Base-by-base conservation (phyloP, 2,329 filamentous ascomycete species). In the Eurotiales sp. region DNA sequence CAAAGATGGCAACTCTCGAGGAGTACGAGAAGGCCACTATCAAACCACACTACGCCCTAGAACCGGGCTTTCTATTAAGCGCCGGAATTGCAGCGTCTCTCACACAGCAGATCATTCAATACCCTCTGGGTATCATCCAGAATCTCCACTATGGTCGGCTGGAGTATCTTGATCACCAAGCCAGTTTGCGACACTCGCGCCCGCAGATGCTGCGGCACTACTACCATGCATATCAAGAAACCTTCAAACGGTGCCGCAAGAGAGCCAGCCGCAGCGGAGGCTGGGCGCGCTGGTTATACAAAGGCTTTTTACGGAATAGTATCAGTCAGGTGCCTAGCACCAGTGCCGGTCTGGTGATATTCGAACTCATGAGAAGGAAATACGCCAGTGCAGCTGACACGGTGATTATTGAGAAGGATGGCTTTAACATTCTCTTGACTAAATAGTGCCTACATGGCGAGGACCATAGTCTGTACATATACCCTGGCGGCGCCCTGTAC, bases 271-370 rank as follows among this genome's bases (percentile, higher is more conserved):
- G 74, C 19, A 72, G 73, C 1, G 79, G 79, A 3, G 78, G 81
- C 0, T 81, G 81, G 75, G 59, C 73, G 40, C 67, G 59, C 14
- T 85, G 81, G 73, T 66, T 85, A 2, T 85, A 79, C 60, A 68
- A 71, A 40, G 79, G 77, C 23, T 85, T 85, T 60, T 70, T 80
- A 59, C 69, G 71, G 60, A 77, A 68, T 50, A 82, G 81, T 0
- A 68, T 85, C 30, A 72, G 78, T 27, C 82, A 84, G 61, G 78
- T 83, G 11, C 83, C 83, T 2, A 84, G 81, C 57, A 85, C 83
- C 2, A 82, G 79, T 56, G 81, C 82, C 1, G 83, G 81, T 0
- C 65, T 86, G 47, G 80, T 86, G 51, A 82, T 84, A 3, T 86
- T 86, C 58, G 83, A 86, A 63, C 63, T 85, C 29, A 77, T 85